Conservation (phyloP, 208 protist genomes). For the Trypanosoma scelopori region DNA sequence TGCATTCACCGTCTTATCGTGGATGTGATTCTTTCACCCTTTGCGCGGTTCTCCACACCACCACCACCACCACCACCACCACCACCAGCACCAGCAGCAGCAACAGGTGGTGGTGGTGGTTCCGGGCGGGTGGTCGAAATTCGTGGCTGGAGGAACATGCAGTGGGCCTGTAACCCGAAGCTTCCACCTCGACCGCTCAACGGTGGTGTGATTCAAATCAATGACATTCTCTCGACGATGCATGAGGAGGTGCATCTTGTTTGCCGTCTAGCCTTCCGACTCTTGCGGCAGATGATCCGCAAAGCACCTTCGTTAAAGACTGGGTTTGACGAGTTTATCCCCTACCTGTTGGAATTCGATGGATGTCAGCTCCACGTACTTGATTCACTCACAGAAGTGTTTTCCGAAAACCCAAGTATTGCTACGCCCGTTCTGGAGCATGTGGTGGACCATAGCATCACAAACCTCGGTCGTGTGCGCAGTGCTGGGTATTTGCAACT, state of each 20-base stretch:
- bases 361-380: constrained; percentile 50
- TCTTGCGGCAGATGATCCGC: constrained; percentile 58
- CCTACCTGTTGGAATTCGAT: constrained; percentile 50
- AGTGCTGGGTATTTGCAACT: constrained; percentile 54
- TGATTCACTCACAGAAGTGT: constrained; percentile 61
- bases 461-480: constrained; percentile 24
- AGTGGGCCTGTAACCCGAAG: constrained; percentile 15
- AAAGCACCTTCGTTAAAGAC: constrained; percentile 32
- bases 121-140: background rate
- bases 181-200: constrained; percentile 32
- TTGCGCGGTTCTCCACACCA: constrained; percentile 28
- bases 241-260: constrained; percentile 63
- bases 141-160: background rate
- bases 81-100: too few species aligned
- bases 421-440: constrained; percentile 36
- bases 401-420: constrained; percentile 59
- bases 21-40: constrained; percentile 68
- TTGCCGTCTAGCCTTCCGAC: constrained; percentile 54
- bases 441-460: constrained; percentile 50
- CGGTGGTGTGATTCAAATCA: constrained; percentile 33
- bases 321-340: constrained; percentile 55
- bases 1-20: constrained; percentile 68
- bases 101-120: background rate
- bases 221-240: constrained; percentile 37
- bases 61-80: too few species aligned